Conservation (phyloP, 2,329 filamentous ascomycete genomes). For the Diaporthe caulivora region DNA sequence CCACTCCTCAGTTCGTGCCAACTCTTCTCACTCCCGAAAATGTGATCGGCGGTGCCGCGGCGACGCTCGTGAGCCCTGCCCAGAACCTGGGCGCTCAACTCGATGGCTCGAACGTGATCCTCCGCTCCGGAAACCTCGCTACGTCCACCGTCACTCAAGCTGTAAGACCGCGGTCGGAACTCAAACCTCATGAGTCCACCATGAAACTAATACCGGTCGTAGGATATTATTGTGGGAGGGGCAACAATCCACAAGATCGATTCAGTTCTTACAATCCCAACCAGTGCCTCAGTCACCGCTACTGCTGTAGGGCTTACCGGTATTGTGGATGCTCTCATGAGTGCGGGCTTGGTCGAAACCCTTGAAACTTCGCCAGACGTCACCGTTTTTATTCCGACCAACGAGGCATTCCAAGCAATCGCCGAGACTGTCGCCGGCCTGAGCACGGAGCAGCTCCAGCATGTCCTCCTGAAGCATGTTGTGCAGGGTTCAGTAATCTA, state of each 20-base stretch:
- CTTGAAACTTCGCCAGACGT: neutral
- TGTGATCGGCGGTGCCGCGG: neutral
- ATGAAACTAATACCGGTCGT: fast-evolving
- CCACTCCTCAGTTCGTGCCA: slow-evolving; percentile 15
- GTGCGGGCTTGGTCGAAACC: neutral
- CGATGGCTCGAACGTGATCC: slow-evolving; percentile 6
- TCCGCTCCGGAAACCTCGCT: slow-evolving; percentile 13
- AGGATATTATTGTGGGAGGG: slow-evolving; percentile 24
- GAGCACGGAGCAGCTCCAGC: slow-evolving; percentile 20
- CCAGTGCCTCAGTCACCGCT: slow-evolving; percentile 24
- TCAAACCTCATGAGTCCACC: fast-evolving
- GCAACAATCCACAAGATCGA: slow-evolving; percentile 28
- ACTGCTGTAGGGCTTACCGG: slow-evolving; percentile 1
- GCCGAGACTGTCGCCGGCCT: slow-evolving; percentile 3
- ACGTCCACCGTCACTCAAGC: slow-evolving; percentile 19
- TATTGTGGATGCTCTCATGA: neutral
- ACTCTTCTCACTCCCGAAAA: slow-evolving; percentile 27
- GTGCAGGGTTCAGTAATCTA: neutral
- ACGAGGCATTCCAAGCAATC: slow-evolving; percentile 17
- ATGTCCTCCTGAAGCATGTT: slow-evolving; percentile 9
- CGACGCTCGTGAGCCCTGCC: slow-evolving; percentile 12
- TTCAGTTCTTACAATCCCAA: slow-evolving; percentile 19
- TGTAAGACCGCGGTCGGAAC: neutral
- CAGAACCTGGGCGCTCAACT: slow-evolving; percentile 24
- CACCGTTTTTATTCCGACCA: slow-evolving; percentile 23